phyloP scores from a whole-genome alignment of 2,329 filamentous ascomycete species.

The Neonectria faginata region DNA sequence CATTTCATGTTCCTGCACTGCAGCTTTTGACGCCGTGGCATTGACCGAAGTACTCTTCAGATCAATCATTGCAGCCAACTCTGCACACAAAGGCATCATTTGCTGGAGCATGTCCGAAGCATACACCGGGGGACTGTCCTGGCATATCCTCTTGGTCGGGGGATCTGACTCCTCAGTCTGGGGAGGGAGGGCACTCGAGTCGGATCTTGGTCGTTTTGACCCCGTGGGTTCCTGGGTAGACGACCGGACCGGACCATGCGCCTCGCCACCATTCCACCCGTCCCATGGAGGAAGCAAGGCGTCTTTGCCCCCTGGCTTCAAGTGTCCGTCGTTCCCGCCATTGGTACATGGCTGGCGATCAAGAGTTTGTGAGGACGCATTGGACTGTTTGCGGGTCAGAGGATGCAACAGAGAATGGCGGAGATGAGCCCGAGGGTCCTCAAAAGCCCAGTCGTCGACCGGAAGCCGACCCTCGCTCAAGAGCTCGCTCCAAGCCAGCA shows the following conservation, averaged over 20 bases:
- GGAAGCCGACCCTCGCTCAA: not conserved
- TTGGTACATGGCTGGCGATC: not conserved
- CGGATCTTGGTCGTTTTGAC: not conserved
- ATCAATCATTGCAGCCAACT: not conserved
- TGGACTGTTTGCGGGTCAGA: not conserved
- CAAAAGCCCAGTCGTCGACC: not conserved
- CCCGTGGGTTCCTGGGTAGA: not conserved
- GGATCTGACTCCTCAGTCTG: not conserved
- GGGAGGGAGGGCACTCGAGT: not conserved
- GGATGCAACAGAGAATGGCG: not conserved
- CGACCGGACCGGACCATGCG: not conserved
- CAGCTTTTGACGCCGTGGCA: not conserved
- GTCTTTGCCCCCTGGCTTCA: not conserved
- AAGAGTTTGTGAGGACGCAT: not conserved
- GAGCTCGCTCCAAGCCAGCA: not conserved
- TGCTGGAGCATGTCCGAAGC: not conserved
- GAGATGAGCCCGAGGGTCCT: not conserved
- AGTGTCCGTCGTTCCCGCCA: not conserved
- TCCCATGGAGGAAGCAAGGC: not conserved
- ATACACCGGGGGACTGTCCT: not conserved
- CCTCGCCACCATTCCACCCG: not conserved
- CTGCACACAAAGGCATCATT: not conserved
- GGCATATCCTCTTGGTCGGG: not conserved
- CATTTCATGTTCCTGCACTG: not conserved
- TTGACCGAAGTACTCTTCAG: not conserved